Percentiles rank a stretch among this genome's conserved stretches.
Evolutionary conservation across 2,329 filamentous ascomycete species (phyloP).

Genomic region (Chaetothyriales sp.): DNA sequence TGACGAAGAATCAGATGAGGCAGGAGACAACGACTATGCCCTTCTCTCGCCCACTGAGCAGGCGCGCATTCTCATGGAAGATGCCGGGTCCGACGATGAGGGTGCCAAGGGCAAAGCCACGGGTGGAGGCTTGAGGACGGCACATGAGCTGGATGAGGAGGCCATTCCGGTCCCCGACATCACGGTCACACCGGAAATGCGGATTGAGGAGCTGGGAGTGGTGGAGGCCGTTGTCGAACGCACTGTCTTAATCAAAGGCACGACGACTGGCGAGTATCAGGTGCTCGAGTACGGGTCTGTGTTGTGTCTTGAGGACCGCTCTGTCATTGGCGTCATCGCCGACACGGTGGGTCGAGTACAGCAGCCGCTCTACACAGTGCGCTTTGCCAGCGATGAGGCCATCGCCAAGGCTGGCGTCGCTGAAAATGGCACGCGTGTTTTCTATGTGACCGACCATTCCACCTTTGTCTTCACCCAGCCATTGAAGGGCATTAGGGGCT

Average conservation of each 20-base stretch:
- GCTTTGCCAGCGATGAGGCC: slow-evolving; percentile 56
- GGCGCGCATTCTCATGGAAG: slow-evolving; percentile 73
- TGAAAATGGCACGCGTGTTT: slow-evolving; percentile 55
- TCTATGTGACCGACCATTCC: slow-evolving; percentile 66
- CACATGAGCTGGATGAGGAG: slow-evolving; percentile 61
- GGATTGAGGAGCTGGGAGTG: slow-evolving; percentile 59
- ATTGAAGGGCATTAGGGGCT: slow-evolving; percentile 66
- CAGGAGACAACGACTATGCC: slow-evolving; percentile 47
- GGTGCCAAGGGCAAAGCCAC: slow-evolving; percentile 36
- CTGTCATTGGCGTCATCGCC: slow-evolving; percentile 65
- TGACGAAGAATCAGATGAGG: slow-evolving; percentile 27
- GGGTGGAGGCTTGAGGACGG: slow-evolving; percentile 51
- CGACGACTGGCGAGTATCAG: slow-evolving; percentile 64
- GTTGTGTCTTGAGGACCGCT: slow-evolving; percentile 62
- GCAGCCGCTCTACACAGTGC: slow-evolving; percentile 72
- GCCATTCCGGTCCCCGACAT: slow-evolving; percentile 62
- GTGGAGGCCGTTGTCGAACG: slow-evolving; percentile 69
- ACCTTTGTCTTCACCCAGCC: slow-evolving; percentile 77
- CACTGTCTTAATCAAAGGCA: slow-evolving; percentile 64
- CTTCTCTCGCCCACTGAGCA: slow-evolving; percentile 70
- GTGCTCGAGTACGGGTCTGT: slow-evolving; percentile 76
- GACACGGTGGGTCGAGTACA: slow-evolving; percentile 79
- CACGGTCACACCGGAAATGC: slow-evolving; percentile 61
- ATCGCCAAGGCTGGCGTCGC: slow-evolving; percentile 45
- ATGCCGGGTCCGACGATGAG: slow-evolving; percentile 68